These are phyloP conservation scores for Pinus albicaulis DNA, from an alignment of 75 land plant genomes.

Conservation along the genomic window DNA sequence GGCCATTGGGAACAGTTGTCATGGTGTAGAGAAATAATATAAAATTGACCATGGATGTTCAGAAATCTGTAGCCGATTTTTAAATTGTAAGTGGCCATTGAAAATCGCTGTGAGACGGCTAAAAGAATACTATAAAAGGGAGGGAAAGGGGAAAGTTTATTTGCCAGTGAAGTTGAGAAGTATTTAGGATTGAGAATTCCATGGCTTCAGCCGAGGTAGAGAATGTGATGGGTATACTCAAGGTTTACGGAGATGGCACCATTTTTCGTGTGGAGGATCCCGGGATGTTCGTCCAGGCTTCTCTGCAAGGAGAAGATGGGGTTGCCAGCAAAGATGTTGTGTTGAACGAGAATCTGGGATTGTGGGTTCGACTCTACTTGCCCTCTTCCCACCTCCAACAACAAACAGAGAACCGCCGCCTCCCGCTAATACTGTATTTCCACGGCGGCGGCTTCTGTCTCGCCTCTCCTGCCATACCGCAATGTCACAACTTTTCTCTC, in stretches of 20 bases:
- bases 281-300: not conserved
- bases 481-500: conserved; percentile 18
- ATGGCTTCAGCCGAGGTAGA: not conserved
- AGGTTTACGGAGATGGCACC: not conserved
- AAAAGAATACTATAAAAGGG: no score
- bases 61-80: no score
- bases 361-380: conserved; percentile 39
- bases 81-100: no score
- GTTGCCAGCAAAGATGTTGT: conserved; percentile 17
- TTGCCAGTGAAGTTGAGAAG: no score
- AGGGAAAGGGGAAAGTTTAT: no score
- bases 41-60: no score
- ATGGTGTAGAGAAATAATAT: no score
- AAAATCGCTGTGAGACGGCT: no score
- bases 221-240: not conserved
- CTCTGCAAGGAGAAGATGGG: not conserved
- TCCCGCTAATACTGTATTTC: conserved; percentile 33
- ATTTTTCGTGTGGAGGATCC: not conserved
- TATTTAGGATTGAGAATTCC: no score
- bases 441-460: conserved; percentile 6
- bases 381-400: conserved; percentile 7
- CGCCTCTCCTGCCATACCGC: conserved; percentile 5
- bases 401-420: not conserved
- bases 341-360: conserved; percentile 14
- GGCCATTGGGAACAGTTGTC: no score